Percentiles rank a stretch among this genome's conserved stretches.
phyloP scores from a whole-genome alignment of 169 alveolate genomes.

The Plasmodium ovale region DNA sequence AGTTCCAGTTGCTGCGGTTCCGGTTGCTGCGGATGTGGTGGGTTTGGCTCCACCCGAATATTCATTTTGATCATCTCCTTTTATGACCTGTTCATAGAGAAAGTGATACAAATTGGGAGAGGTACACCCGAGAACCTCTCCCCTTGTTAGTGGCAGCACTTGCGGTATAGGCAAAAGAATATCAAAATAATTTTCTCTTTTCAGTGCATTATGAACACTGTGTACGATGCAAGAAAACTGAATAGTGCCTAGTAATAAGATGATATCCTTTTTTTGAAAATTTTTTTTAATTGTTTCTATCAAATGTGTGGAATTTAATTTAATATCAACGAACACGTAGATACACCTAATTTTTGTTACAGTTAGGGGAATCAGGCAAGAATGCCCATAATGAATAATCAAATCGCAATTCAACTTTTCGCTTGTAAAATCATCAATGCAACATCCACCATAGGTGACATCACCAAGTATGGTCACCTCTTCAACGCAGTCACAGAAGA shows the following conservation, averaged over 20 bases:
- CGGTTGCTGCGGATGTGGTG: neutral
- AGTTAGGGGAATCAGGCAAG: slow-evolving; percentile 97
- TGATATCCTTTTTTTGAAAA: slow-evolving; percentile 80
- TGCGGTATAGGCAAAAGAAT: slow-evolving; percentile 91
- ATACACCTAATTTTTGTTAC: slow-evolving; percentile 88
- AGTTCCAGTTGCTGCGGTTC: neutral
- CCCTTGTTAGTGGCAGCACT: slow-evolving; percentile 97
- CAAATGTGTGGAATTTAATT: slow-evolving; percentile 91
- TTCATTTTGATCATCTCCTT: neutral
- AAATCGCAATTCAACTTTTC: slow-evolving; percentile 93
- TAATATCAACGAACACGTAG: slow-evolving; percentile 97
- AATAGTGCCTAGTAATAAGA: slow-evolving; percentile 93
- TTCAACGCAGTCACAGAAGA: slow-evolving; percentile 85
- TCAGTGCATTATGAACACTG: slow-evolving; percentile 77
- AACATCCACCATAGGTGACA: slow-evolving; percentile 99
- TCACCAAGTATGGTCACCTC: slow-evolving; percentile 89
- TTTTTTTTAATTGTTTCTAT: slow-evolving; percentile 87
- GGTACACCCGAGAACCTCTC: slow-evolving; percentile 98
- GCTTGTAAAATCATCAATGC: slow-evolving; percentile 98
- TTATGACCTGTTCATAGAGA: slow-evolving; percentile 46
- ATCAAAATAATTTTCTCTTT: slow-evolving; percentile 78
- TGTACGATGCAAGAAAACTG: slow-evolving; percentile 87
- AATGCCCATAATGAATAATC: slow-evolving; percentile 98
- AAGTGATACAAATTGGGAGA: slow-evolving; percentile 87
- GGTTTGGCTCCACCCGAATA: neutral